Conservation (phyloP, 2,329 filamentous ascomycete genomes). For the Fusarium newnesense region DNA sequence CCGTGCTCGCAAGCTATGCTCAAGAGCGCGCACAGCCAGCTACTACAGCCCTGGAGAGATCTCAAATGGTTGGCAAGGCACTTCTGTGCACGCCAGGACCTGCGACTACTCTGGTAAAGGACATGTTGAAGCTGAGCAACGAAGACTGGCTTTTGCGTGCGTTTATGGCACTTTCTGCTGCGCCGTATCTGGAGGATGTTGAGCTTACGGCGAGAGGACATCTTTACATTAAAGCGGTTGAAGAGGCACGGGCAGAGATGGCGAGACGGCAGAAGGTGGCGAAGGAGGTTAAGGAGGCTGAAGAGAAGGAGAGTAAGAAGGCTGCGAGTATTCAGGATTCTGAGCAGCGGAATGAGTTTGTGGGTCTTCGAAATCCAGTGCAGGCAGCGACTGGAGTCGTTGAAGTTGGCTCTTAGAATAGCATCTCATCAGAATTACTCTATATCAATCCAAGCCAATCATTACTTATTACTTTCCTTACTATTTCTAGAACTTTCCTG, state of each 20-base stretch:
- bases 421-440: rapidly evolving
- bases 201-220: neutral
- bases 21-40: neutral
- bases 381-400: neutral
- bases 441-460: rapidly evolving
- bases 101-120: neutral
- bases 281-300: neutral
- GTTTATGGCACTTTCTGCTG: neutral
- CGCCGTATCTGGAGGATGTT: neutral
- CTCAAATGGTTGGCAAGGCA: neutral
- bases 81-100: neutral
- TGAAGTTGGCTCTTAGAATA: neutral
- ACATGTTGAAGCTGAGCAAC: neutral
- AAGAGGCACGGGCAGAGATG: neutral
- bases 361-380: neutral
- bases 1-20: neutral
- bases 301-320: neutral
- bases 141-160: neutral
- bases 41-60: neutral
- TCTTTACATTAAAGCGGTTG: neutral
- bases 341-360: neutral
- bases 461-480: neutral
- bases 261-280: neutral
- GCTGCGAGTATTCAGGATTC: rapidly evolving
- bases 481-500: no score